Evolutionary conservation across 164 flowering plant genomes (phyloP).

Genomic region (Houttuynia cordata): DNA sequence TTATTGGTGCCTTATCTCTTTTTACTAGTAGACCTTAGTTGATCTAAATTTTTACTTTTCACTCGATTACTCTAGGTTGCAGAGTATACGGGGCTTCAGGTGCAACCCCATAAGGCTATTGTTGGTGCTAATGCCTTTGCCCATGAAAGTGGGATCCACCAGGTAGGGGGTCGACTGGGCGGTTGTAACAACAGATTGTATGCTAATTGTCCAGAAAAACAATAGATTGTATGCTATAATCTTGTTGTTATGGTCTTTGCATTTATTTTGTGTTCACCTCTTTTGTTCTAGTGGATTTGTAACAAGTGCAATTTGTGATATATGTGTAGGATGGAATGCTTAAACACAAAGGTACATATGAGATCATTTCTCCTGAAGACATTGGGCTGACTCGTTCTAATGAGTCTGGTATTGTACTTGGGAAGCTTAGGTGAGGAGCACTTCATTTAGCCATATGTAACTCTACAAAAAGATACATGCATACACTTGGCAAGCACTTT

Average conservation of each 20-base stretch:
- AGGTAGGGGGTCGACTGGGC: slow-evolving; percentile 35
- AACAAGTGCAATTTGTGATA: neutral
- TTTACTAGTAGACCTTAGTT: no score
- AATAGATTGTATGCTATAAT: no score
- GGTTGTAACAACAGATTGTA: no score
- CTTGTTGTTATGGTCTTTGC: neutral
- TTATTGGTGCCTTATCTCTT: no score
- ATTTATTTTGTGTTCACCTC: no score
- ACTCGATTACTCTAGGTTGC: slow-evolving; percentile 40
- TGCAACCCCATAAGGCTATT: slow-evolving; percentile 97
- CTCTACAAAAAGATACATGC: neutral
- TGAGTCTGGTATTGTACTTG: slow-evolving; percentile 83
- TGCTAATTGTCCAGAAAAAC: no score
- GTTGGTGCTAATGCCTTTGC: slow-evolving; percentile 99
- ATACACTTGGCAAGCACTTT: neutral
- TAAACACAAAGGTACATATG: slow-evolving; percentile 82
- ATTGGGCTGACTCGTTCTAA: slow-evolving; percentile 67
- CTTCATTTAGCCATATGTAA: neutral
- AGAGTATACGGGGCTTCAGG: slow-evolving; percentile 62
- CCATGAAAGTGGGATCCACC: slow-evolving; percentile 98
- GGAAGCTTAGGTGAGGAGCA: slow-evolving; percentile 71
- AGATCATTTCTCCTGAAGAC: slow-evolving; percentile 86
- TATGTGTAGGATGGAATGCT: slow-evolving; percentile 88
- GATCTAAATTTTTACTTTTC: slow-evolving; percentile 1
- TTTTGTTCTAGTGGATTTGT: neutral